Base-by-base conservation (phyloP, 2,329 filamentous ascomycete species). In the Amauroascus verrucosus region DNA sequence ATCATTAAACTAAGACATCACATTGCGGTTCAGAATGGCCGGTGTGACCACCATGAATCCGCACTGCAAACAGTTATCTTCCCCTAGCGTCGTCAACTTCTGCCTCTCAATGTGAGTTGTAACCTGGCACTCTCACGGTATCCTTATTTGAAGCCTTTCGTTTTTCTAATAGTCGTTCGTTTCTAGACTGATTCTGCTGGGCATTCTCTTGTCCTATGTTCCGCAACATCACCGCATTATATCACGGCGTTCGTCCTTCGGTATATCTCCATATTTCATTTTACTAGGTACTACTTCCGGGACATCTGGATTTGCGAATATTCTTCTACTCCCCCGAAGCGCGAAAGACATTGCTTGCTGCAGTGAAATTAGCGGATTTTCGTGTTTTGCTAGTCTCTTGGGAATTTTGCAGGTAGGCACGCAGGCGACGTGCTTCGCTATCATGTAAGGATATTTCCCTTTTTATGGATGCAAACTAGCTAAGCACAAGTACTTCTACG, bases 191-290 rank as follows among this genome's bases (percentile, higher is more conserved):
- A 88, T 97, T 61, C 77, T 97, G 57, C 67, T 95, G 61, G 91
- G 91, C 54, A 90, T 97, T 62, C 76, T 96, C 57, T 73, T 95
- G 55, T 97, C 91, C 32, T 98, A 98, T 72, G 78, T 97, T 1
- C 93, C 93, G 0, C 93, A 98, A 67, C 91, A 97, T 71, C 80
- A 85, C 68, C 88, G 93, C 64, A 97, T 98, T 70, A 87, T 95
- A 61, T 76, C 80, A 38, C 82, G 89, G 53, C 81, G 84, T 57
- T 93, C 88, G 13, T 94, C 91, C 20, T 91, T 95, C 68, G 93
- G 93, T 57, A 90, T 98, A 57, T 96, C 90, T 28, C 91, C 93
- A 7, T 93, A 91, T 70, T 98, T 95, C 66, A 83, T 98, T 59
- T 80, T 97, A 1, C 81, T 98, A n/a, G 93, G 93, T 56, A 88